phyloP scores from a whole-genome alignment of 352 stramenopile species.

The Phytophthora pseudosyringae region DNA sequence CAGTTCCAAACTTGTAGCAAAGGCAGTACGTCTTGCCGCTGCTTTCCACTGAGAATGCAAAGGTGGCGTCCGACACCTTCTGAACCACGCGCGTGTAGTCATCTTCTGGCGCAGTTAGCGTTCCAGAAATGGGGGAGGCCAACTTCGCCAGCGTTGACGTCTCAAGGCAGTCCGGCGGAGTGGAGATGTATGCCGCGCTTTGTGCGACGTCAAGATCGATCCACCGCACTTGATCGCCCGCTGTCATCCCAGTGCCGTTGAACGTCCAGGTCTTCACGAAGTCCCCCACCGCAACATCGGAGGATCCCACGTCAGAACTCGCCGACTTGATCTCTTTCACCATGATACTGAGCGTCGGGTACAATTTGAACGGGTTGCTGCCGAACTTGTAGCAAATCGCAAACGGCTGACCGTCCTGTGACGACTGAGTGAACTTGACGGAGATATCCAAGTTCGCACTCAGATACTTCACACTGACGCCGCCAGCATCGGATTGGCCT shows the following conservation, averaged over 20 bases:
- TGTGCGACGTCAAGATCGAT: constrained; percentile 48
- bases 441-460: constrained; percentile 27
- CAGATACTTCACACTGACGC: constrained; percentile 42
- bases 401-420: constrained; percentile 44
- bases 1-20: constrained; percentile 75
- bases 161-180: constrained; percentile 47
- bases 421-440: constrained; percentile 58
- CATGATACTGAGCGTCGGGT: constrained; percentile 46
- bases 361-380: constrained; percentile 72
- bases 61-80: constrained; percentile 10
- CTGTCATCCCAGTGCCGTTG: constrained; percentile 42
- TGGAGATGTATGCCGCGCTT: constrained; percentile 28
- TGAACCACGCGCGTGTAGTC: constrained; percentile 49
- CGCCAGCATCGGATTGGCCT: constrained; percentile 59
- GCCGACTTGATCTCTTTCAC: constrained; percentile 60
- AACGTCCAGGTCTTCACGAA: constrained; percentile 66
- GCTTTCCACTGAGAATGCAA: constrained; percentile 48
- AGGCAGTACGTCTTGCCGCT: constrained; percentile 63
- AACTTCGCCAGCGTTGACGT: constrained; percentile 45
- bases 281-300: constrained; percentile 51
- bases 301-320: constrained; percentile 36
- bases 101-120: constrained; percentile 43
- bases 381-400: constrained; percentile 77
- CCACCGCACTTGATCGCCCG: constrained; percentile 64
- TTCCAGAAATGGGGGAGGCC: constrained; percentile 2